Base-by-base conservation (phyloP, 768 basidiomycete species). In the Leccinellum rugosiceps region DNA sequence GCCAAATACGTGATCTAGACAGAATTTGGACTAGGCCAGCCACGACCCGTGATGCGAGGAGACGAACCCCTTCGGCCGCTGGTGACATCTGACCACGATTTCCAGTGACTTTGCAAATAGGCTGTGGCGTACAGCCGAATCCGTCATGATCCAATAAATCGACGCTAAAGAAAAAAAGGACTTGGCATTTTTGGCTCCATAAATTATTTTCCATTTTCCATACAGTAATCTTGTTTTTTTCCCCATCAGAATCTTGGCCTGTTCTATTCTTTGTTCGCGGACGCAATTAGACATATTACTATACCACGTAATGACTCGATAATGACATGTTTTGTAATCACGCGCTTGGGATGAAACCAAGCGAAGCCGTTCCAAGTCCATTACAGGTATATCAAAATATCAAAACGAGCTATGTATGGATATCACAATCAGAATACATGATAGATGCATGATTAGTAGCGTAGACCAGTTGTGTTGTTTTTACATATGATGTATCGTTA, bases 61-160 rank as follows among this genome's bases (percentile, higher is more conserved):
- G 59, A 46, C 70, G 72, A 50, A 74, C 70, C 1, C 62, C 70
- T 23, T 74, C 71, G 30, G 72, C 67, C 41, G 68, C 73, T 26
- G 71, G 72, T 35, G 70, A 59, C 47, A 72, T 72, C 38, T 72
- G 58, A 67, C 50, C 34, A 14, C 44, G 46, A 44, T 59, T 25
- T 25, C 46, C 32, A 49, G 32, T 11, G 28, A 52, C 54, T 53
- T 61, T 57, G 53, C 50, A 45, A 47, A 30, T 31, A 11, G 31
- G 31, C 31, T 54, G 50, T 57, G 58, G 52, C 28, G 59, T 38
- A 50, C 44, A 30, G 23, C 53, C 55, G 47, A 48, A 50, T 52
- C 54, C 56, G 44, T 60, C 46, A 63, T 67, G 38, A 41, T 19
- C 5, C 55, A 54, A 25, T 57, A 32, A 52, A 28, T 4, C 56